A percentile compares a stretch with the other conserved stretches of the same genome.
phyloP scores from a whole-genome alignment of 2,329 filamentous ascomycete species.

The Fonsecaea multimorphosa region DNA sequence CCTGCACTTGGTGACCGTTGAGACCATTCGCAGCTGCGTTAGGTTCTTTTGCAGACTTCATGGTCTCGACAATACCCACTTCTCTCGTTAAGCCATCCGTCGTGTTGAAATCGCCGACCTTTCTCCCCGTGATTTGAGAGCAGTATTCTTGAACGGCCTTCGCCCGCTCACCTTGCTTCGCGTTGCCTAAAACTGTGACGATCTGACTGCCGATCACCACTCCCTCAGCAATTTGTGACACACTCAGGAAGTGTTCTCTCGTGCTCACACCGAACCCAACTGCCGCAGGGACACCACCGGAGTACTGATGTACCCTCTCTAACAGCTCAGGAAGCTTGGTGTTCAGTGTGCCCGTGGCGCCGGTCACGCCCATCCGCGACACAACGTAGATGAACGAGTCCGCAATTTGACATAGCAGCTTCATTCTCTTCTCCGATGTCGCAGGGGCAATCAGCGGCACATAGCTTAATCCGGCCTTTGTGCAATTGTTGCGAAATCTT shows the following conservation, averaged over 20 bases:
- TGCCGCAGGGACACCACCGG: constrained; percentile 85
- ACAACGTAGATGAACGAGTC: constrained; percentile 99
- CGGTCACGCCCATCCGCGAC: constrained; percentile 94
- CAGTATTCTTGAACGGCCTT: constrained; percentile 87
- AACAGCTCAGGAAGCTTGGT: constrained; percentile 81
- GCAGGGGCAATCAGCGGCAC: constrained; percentile 95
- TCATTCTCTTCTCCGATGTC: constrained; percentile 92
- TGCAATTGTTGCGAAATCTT: constrained; percentile 85
- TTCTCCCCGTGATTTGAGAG: constrained; percentile 70
- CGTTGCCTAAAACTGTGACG: constrained; percentile 76
- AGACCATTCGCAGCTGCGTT: constrained; percentile 54
- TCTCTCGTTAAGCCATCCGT: constrained; percentile 64
- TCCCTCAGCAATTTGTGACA: constrained; percentile 84
- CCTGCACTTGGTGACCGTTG: constrained; percentile 58
- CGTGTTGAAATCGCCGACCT: constrained; percentile 52
- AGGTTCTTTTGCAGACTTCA: constrained; percentile 66
- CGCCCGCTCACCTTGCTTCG: constrained; percentile 68
- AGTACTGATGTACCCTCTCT: constrained; percentile 86
- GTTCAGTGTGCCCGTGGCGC: constrained; percentile 82
- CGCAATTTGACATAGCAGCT: constrained; percentile 91
- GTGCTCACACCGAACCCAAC: constrained; percentile 98
- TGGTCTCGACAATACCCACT: constrained; percentile 72
- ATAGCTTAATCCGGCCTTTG: constrained; percentile 82
- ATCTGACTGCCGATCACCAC: constrained; percentile 98
- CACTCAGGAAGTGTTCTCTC: constrained; percentile 86